Evolutionary conservation across 306 rosid species (phyloP).

Genomic region (Cucurbita ficifolia): DNA sequence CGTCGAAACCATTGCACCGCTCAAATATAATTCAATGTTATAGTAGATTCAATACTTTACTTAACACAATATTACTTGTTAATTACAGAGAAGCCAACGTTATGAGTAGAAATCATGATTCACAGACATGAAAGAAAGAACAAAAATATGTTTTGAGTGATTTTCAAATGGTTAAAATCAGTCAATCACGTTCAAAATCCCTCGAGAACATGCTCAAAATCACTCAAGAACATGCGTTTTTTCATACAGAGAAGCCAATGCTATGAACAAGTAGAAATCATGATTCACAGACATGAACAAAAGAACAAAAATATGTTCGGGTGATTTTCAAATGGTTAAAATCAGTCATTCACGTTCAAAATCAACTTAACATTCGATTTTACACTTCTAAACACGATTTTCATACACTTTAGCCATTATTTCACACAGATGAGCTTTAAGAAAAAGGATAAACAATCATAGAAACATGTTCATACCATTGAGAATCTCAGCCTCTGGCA

Average conservation of each 20-base stretch:
- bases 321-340: no score
- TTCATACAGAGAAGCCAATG: background rate
- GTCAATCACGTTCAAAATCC: background rate
- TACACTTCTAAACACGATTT: background rate
- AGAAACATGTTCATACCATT: conserved; percentile 40
- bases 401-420: background rate
- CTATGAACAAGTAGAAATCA: no score
- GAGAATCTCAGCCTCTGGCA: conserved; percentile 92
- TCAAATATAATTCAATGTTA: background rate
- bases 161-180: no score
- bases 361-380: no score
- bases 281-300: no score
- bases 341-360: no score
- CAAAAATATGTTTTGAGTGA: no score
- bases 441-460: background rate
- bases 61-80: background rate
- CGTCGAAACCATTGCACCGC: background rate
- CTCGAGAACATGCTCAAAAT: background rate
- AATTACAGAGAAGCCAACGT: background rate
- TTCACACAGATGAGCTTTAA: background rate
- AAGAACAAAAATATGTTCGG: no score
- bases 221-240: no score
- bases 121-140: background rate
- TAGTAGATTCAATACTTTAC: background rate
- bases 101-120: background rate